Evolutionary conservation across 2,329 filamentous ascomycete genomes (phyloP).

Genomic region (Cladosporium halotolerans): DNA sequence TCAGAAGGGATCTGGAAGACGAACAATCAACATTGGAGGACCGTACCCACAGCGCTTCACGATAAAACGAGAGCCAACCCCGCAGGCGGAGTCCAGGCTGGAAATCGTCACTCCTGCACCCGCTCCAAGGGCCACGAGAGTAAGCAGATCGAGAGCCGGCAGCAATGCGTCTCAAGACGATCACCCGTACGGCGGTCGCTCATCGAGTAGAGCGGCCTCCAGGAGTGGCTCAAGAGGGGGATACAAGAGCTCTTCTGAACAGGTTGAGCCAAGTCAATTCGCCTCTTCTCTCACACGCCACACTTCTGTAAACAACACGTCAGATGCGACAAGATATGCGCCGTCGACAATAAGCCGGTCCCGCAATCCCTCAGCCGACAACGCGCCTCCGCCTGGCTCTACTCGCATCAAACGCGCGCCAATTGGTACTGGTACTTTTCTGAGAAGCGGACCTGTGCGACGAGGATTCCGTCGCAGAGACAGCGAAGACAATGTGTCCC

Average conservation of each 20-base stretch:
- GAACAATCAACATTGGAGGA: constrained; percentile 28
- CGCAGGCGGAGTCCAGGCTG: constrained; percentile 20
- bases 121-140: constrained; percentile 25
- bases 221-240: constrained; percentile 25
- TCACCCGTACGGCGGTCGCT: constrained; percentile 18
- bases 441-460: constrained; percentile 68
- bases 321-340: constrained; percentile 39
- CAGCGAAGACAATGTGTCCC: constrained; percentile 41
- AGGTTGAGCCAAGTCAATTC: not conserved
- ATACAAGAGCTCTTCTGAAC: constrained; percentile 6
- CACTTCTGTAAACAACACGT: constrained; percentile 42
- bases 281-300: constrained; percentile 23
- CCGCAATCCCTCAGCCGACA: constrained; percentile 51
- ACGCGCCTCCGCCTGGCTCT: constrained; percentile 62
- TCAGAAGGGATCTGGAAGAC: constrained; percentile 26
- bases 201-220: constrained; percentile 28
- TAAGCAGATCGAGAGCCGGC: constrained; percentile 24
- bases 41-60: constrained; percentile 26
- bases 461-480: constrained; percentile 59
- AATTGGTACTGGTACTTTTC: constrained; percentile 67
- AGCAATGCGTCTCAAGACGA: constrained; percentile 33
- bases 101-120: constrained; percentile 34
- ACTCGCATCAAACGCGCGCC: constrained; percentile 72
- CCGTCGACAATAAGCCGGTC: constrained; percentile 44
- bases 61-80: constrained; percentile 28